Base-by-base conservation (phyloP, 306 rosid species). In the Dicorynia guianensis region DNA sequence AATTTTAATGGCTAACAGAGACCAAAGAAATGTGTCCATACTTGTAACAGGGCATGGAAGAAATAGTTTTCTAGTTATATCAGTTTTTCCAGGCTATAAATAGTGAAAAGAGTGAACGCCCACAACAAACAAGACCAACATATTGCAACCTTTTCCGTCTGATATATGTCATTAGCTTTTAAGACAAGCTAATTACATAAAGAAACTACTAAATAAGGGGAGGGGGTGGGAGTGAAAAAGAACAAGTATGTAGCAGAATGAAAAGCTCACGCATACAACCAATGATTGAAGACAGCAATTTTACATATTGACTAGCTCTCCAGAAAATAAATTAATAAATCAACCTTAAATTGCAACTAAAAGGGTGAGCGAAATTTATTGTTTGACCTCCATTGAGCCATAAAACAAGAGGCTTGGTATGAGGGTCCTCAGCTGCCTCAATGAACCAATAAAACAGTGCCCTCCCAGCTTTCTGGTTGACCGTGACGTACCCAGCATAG, bases 321-420 rank as follows among this genome's bases (percentile, higher is more conserved):
- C 1, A 35, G 38, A 48, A 19, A n/a, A n/a, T 1, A 4, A 38
- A 73, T 47, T 12, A 25, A 25, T 25, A 25, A 49, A 54, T 47
- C 50, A 44, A 15, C 11, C 0, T 14, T 0, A 46, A 49, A 19
- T 77, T 10, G 8, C 19, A 13, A 6, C 4, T 9, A 7, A 14
- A 71, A 8, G 6, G 30, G 57, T 39, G 19, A 17, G 36, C 1
- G 34, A 53, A 53, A 20, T 7, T 13, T 5, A 46, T 38, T 42
- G 65, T 54, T 49, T 7, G 30, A 90, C 96, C 93, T 88, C 96
- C 96, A 48, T 88, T 88, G 6, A 84, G 88, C 96, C 96, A 90
- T 38, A 90, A 82, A 75, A 90, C 76, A 66, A 90, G 75, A 67
- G 96, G 96, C 74, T 86, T 90, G 18, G 92, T 74, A 30, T 36